Evolutionary conservation across 331 rosid species (phyloP).

Genomic region (Malus hybrid): DNA sequence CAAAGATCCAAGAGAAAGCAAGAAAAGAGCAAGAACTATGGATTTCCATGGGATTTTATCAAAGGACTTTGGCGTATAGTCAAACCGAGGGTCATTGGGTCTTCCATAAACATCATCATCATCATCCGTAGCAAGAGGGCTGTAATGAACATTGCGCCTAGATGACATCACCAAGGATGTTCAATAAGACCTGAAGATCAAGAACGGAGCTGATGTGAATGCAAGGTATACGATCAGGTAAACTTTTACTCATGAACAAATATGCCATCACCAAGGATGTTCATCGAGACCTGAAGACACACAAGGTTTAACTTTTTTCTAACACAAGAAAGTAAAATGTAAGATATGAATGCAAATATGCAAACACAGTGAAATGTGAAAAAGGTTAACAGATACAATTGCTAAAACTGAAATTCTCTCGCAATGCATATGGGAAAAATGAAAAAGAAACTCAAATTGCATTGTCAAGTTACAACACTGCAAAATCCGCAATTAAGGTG

Average conservation of each 20-base stretch:
- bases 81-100: conserved; percentile 75
- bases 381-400: no score
- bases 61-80: conserved; percentile 62
- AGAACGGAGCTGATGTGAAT: neutral
- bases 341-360: no score
- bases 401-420: no score
- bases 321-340: no score
- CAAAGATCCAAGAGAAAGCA: conserved; percentile 58
- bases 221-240: no score
- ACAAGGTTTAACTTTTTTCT: no score
- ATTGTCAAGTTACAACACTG: neutral
- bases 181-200: conserved; percentile 6
- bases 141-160: conserved; percentile 61
- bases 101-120: conserved; percentile 33
- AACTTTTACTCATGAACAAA: no score
- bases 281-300: no score
- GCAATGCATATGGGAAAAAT: neutral
- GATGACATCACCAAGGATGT: conserved; percentile 46
- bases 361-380: no score
- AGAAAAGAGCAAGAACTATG: conserved; percentile 75
- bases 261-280: no score
- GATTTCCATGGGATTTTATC: conserved; percentile 95
- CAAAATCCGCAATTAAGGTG: neutral
- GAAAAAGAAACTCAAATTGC: neutral
- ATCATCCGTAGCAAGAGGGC: conserved; percentile 60